phyloP scores from a whole-genome alignment of 2,329 filamentous ascomycete genomes.

The Pseudogymnoascus sp. region DNA sequence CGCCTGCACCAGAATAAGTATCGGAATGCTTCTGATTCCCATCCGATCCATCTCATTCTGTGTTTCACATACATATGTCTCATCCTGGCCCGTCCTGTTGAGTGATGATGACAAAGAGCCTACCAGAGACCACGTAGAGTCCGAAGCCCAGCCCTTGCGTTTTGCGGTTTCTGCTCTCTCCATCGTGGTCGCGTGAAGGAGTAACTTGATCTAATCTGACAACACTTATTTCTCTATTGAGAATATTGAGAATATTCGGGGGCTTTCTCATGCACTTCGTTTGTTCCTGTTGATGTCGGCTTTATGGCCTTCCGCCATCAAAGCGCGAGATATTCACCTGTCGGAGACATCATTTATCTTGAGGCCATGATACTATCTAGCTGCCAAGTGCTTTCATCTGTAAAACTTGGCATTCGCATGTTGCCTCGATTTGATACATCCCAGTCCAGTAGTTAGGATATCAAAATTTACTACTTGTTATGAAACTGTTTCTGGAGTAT shows the following conservation, averaged over 20 bases:
- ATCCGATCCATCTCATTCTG: not conserved
- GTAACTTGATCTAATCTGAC: constrained; percentile 31
- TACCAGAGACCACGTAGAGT: constrained; percentile 18
- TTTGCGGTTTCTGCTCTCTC: constrained; percentile 15
- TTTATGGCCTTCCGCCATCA: not conserved
- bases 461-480: not conserved
- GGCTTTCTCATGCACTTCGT: not conserved
- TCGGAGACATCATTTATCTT: not conserved
- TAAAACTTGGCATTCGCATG: not conserved
- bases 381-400: not conserved
- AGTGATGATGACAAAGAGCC: constrained; percentile 27
- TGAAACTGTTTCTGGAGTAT: not conserved
- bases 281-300: not conserved
- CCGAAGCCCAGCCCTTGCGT: constrained; percentile 20
- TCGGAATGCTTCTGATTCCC: not conserved
- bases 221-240: constrained; percentile 24
- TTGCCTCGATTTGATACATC: not conserved
- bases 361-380: not conserved
- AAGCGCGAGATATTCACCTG: not conserved
- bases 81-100: constrained; percentile 12
- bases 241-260: constrained; percentile 18
- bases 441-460: not conserved
- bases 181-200: constrained; percentile 20
- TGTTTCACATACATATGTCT: constrained; percentile 7
- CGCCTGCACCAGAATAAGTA: not conserved